A percentile compares a stretch with the other conserved stretches of the same genome.
These are phyloP conservation scores for Chaetomiaceae sp. DNA, from an alignment of 2,329 filamentous ascomycete genomes.

Conservation along the genomic window DNA sequence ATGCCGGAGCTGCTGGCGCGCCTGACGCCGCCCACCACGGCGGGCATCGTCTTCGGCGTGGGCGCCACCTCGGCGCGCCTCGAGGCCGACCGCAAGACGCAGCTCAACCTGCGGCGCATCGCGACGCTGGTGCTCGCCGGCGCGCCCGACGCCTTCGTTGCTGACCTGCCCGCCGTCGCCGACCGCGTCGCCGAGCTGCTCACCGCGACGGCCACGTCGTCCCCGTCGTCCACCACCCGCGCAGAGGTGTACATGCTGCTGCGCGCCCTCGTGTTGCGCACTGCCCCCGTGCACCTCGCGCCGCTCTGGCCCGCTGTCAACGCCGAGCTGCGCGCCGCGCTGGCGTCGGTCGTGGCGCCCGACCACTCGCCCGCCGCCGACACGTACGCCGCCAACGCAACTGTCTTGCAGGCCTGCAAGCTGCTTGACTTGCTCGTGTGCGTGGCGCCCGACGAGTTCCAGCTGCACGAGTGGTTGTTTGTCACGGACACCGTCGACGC, in stretches of 20 bases:
- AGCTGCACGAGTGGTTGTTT: slow-evolving; percentile 97
- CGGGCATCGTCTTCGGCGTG: slow-evolving; percentile 97
- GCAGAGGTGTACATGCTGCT: slow-evolving; percentile 87
- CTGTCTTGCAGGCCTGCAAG: slow-evolving; percentile 87
- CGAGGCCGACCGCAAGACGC: slow-evolving; percentile 91
- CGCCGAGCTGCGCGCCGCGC: slow-evolving; percentile 71
- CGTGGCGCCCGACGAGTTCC: slow-evolving; percentile 88
- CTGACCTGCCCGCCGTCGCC: slow-evolving; percentile 65
- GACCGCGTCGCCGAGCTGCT: slow-evolving; percentile 86
- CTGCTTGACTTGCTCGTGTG: slow-evolving; percentile 84
- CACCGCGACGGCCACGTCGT: slow-evolving; percentile 76
- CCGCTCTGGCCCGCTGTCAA: slow-evolving; percentile 88
- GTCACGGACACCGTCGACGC: slow-evolving; percentile 96
- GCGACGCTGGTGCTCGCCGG: slow-evolving; percentile 73
- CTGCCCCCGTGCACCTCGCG: slow-evolving; percentile 70
- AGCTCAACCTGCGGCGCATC: slow-evolving; percentile 79
- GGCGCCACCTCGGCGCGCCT: slow-evolving; percentile 86
- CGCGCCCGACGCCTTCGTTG: slow-evolving; percentile 70
- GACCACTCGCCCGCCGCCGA: slow-evolving; percentile 59
- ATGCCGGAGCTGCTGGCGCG: slow-evolving; percentile 74
- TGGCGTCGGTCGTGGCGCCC: slow-evolving; percentile 66
- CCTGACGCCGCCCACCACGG: slow-evolving; percentile 78
- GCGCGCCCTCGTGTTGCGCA: slow-evolving; percentile 73
- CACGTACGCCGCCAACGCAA: slow-evolving; percentile 68
- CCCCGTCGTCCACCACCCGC: slow-evolving; percentile 81